Percentiles rank a stretch among this genome's conserved stretches.
Conservation (phyloP, 78 protist species). For the Blattamonas nauphoetae region DNA sequence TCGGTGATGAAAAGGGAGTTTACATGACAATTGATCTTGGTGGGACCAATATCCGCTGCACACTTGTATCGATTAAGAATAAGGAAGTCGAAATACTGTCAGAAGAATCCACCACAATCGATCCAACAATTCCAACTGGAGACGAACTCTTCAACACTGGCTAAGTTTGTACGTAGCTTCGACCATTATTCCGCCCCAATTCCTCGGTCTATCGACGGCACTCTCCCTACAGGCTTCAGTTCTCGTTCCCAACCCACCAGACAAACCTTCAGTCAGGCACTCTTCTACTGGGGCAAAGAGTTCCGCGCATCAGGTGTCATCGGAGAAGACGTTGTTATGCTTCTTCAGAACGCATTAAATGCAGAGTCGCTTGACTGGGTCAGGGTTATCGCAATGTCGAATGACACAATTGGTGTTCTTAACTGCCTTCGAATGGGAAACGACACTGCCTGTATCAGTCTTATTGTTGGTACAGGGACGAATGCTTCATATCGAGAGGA, state of each 20-base stretch:
- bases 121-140: background rate
- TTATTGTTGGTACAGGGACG: constrained; percentile 5
- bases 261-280: background rate
- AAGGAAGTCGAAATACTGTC: background rate
- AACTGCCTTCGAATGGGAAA: background rate
- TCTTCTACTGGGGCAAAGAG: background rate
- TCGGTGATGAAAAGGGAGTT: background rate
- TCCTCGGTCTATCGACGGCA: background rate
- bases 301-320: background rate
- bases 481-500: constrained; percentile 1
- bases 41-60: background rate
- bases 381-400: background rate
- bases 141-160: background rate
- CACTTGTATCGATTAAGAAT: background rate
- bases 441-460: background rate
- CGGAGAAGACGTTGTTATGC: background rate
- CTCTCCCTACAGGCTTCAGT: background rate
- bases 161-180: background rate
- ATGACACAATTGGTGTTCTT: background rate
- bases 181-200: background rate
- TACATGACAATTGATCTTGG: background rate
- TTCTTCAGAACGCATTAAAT: background rate
- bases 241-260: background rate
- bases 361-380: background rate
- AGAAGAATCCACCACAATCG: background rate